Evolutionary conservation across 495 filamentous ascomycete species (phyloP).

Genomic region (Aspergillus hancockii): DNA sequence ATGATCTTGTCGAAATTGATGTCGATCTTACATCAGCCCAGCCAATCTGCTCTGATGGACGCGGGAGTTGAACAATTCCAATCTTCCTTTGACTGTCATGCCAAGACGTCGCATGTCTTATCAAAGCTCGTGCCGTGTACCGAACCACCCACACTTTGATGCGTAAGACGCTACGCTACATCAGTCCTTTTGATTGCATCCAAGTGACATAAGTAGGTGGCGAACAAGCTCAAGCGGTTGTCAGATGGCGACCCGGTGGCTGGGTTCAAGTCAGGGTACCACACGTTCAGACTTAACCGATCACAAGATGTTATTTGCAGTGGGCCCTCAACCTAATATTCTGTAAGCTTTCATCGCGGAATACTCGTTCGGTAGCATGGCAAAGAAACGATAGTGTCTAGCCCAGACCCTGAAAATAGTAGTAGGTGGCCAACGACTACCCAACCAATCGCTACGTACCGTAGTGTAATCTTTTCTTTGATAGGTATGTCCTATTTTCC

Average conservation of each 20-base stretch:
- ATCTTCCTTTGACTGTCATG: not conserved
- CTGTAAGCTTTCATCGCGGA: not conserved
- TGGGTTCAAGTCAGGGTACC: not conserved
- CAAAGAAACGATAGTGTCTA: not conserved
- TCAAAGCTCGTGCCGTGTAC: not conserved
- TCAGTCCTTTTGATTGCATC: not conserved
- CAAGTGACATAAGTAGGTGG: not conserved
- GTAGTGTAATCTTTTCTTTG: too few relatives aligned
- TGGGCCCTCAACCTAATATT: not conserved
- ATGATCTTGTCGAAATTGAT: not conserved
- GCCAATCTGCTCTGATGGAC: not conserved
- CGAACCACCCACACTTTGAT: not conserved
- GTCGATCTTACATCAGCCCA: constrained; percentile 1
- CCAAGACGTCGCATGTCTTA: not conserved
- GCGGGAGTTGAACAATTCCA: not conserved
- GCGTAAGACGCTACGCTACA: not conserved
- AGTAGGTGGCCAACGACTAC: too few relatives aligned
- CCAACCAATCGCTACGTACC: not conserved
- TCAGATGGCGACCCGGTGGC: not conserved
- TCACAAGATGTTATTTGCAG: not conserved
- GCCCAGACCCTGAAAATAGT: not conserved
- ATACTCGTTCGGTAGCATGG: not conserved
- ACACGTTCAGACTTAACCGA: not conserved
- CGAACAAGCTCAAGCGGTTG: not conserved
- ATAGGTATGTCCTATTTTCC: too few relatives aligned